Evolutionary conservation across 768 basidiomycete species (phyloP).

Genomic region (Lactarius deliciosus): DNA sequence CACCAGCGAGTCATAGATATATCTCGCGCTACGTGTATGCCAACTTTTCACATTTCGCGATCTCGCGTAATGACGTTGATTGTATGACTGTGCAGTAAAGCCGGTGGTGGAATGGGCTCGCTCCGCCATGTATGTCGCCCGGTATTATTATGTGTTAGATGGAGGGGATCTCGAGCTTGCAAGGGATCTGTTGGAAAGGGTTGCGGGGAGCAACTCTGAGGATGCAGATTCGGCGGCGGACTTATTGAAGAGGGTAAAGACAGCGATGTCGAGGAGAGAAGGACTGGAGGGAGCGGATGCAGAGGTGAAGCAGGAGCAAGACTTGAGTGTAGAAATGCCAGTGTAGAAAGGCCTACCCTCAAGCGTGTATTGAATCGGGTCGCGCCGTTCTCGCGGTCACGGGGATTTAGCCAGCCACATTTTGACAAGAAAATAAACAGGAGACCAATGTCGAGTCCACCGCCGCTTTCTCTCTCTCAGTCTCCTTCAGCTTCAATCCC

Average conservation of each 20-base stretch:
- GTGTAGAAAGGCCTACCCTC: conserved; percentile 30
- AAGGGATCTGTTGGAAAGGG: conserved; percentile 63
- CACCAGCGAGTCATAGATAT: conserved; percentile 80
- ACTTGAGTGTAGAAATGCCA: conserved; percentile 15
- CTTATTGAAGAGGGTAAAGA: conserved; percentile 28
- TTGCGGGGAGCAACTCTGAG: conserved; percentile 39
- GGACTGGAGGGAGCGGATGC: conserved; percentile 1
- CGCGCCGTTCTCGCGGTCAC: conserved; percentile 33
- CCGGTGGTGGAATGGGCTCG: conserved; percentile 77
- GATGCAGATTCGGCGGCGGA: conserved; percentile 28
- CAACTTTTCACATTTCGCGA: conserved; percentile 18
- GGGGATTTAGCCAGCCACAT: conserved; percentile 33
- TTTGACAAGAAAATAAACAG: conserved; percentile 34
- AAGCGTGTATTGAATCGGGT: conserved; percentile 20
- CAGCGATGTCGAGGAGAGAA: conserved; percentile 23
- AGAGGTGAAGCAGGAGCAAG: conserved; percentile 18
- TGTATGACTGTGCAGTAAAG: conserved; percentile 47
- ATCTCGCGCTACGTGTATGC: conserved; percentile 59
- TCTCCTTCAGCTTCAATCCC: conserved; percentile 22
- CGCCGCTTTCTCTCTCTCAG: conserved; percentile 22
- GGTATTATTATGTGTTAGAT: conserved; percentile 64
- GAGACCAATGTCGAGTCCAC: conserved; percentile 28
- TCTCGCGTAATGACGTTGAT: conserved; percentile 25
- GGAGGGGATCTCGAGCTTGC: conserved; percentile 71
- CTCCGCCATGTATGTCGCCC: conserved; percentile 83